Evolutionary conservation across 2,329 filamentous ascomycete genomes (phyloP).

Genomic region (Colletotrichum sp.): DNA sequence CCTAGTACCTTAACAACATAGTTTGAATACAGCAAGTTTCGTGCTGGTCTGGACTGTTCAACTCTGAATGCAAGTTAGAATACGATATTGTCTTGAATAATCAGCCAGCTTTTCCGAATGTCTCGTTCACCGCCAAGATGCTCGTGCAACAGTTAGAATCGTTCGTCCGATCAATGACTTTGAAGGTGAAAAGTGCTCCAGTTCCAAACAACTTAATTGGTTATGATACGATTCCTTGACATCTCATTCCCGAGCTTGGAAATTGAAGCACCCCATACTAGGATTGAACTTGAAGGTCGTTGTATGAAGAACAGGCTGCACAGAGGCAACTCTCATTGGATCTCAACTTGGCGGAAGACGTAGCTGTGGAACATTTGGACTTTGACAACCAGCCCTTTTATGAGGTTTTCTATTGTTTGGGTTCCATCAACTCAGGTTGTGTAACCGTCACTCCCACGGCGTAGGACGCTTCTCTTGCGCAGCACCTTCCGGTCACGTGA

Average conservation of each 20-base stretch:
- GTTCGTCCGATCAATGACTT: not conserved
- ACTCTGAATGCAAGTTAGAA: not conserved
- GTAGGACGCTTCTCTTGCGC: not conserved
- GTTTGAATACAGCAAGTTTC: not conserved
- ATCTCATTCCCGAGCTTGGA: not conserved
- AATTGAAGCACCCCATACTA: not conserved
- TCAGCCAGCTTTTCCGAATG: not conserved
- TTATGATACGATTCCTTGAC: not conserved
- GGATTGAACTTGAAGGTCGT: not conserved
- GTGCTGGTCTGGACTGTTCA: not conserved
- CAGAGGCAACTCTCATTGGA: not conserved
- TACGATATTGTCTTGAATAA: not conserved
- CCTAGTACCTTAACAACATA: not conserved
- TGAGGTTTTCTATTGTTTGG: not conserved
- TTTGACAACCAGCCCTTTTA: not conserved
- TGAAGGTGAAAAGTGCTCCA: not conserved
- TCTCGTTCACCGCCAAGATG: not conserved
- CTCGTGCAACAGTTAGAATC: not conserved
- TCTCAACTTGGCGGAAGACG: not conserved
- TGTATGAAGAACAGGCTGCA: not conserved
- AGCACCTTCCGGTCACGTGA: not conserved
- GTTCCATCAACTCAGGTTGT: not conserved
- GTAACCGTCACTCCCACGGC: not conserved
- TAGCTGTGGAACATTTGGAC: not conserved
- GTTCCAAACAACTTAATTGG: not conserved